These are phyloP conservation scores for Vitellaria paradoxa DNA, from an alignment of 179 eudicot genomes.

Conservation along the genomic window DNA sequence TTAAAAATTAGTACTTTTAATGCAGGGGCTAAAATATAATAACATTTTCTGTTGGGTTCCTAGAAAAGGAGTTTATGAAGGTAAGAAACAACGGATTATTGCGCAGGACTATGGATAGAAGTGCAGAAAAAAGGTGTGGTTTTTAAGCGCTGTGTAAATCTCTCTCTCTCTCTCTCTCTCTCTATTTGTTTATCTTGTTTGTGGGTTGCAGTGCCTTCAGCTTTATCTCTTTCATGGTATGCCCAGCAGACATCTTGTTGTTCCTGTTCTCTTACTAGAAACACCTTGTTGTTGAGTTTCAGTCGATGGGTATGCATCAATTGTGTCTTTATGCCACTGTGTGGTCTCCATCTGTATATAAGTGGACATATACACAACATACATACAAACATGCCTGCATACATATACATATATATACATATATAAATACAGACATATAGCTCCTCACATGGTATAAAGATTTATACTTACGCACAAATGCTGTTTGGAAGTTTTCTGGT, in stretches of 20 bases:
- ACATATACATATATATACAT: background rate
- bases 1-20: no score
- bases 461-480: no score
- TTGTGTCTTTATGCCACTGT: background rate
- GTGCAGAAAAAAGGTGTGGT: background rate
- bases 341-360: background rate
- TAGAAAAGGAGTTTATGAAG: background rate
- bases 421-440: no score
- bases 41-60: no score
- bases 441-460: no score
- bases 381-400: background rate
- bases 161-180: conserved; percentile 19
- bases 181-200: background rate
- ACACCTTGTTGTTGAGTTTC: background rate
- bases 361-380: background rate
- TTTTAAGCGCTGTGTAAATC: background rate
- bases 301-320: background rate
- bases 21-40: no score
- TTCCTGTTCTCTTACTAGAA: conserved; percentile 8
- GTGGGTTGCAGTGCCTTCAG: background rate
- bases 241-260: conserved; percentile 9
- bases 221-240: conserved; percentile 14
- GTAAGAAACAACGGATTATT: background rate
- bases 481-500: no score
- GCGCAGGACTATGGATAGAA: background rate